A percentile compares a stretch with the other conserved stretches of the same genome.
Conservation (phyloP, 177 flowering plant species). For the Vitis hybrid region DNA sequence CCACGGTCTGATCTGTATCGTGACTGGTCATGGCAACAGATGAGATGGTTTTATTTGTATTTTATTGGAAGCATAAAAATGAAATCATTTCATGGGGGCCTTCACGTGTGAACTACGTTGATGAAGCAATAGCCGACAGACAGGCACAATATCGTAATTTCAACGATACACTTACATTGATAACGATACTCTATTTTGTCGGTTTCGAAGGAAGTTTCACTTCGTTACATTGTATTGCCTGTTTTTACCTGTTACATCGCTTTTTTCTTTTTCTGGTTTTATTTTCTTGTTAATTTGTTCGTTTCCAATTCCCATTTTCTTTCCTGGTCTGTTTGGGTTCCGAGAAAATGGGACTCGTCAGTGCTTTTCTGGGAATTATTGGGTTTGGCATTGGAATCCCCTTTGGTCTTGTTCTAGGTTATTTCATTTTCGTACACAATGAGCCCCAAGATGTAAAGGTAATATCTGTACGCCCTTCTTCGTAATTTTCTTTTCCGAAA, state of each 20-base stretch:
- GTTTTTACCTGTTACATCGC: conserved; percentile 1
- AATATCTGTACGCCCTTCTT: neutral
- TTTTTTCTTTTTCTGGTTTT: neutral
- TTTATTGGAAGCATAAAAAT: too few relatives aligned
- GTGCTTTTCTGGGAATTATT: conserved; percentile 25
- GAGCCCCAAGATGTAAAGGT: conserved; percentile 34
- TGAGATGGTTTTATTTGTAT: too few relatives aligned
- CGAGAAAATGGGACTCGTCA: conserved; percentile 32
- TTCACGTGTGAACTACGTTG: too few relatives aligned
- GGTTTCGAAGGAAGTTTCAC: neutral
- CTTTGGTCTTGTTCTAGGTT: conserved; percentile 38
- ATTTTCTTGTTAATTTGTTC: neutral
- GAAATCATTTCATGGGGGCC: too few relatives aligned
- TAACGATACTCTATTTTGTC: conserved; percentile 17
- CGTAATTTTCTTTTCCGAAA: neutral
- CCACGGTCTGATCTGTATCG: too few relatives aligned
- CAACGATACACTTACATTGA: neutral
- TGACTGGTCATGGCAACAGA: too few relatives aligned
- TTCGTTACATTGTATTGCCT: too few relatives aligned
- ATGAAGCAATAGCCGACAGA: too few relatives aligned
- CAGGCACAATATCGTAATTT: too few relatives aligned
- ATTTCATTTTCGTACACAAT: conserved; percentile 29
- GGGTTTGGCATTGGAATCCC: conserved; percentile 48
- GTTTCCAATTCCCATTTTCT: neutral
- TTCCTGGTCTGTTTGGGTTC: neutral